Base-by-base conservation (phyloP, 1,139 yeast genomes). In the Suhomyces wounanorum region DNA sequence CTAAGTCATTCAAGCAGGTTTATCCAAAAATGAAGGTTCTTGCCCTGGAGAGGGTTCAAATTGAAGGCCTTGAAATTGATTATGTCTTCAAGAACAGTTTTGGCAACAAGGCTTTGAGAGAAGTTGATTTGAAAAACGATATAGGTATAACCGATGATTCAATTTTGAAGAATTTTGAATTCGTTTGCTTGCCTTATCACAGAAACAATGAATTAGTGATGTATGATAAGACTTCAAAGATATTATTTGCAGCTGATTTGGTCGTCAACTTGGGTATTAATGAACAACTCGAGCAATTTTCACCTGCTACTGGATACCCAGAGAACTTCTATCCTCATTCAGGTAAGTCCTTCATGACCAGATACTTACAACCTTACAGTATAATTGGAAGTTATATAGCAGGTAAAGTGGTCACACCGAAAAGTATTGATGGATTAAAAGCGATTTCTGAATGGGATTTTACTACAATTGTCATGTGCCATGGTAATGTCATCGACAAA, bases 21-120 rank as follows among this genome's bases (percentile, higher is more conserved):
- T 75, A 68, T 57, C 87, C 87, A n/a, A 57, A 67, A 49, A 59
- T 68, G 58, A 77, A 78, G 57, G 66, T 83, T 28, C 71, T 84
- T 51, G 87, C 83, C 7, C 72, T 76, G 65, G 80, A 76, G 44
- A 60, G 62, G 18, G 62, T 69, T 11, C 68, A 68, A 3, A 54
- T 68, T 21, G 57, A 64, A 2, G 58, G 55, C 1, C 40, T 51
- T 38, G 38, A 46, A 9, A 63, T 79, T 33, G 81, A 75, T 52
- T 68, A 73, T 53, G 59, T 58, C 16, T 60, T 81, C 42, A 62
- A 65, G 2, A 53, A 58, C 9, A 53, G 55, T 2, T 36, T 57
- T n/a, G 78, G 69, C 2, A 64, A 74, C 56, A 63, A 66, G 52
- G 47, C 72, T 9, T 53, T 70, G 42, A 64, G 60, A 44, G 58